phyloP scores from a whole-genome alignment of 257 asterid species.

The Oldenlandia corymbosa region DNA sequence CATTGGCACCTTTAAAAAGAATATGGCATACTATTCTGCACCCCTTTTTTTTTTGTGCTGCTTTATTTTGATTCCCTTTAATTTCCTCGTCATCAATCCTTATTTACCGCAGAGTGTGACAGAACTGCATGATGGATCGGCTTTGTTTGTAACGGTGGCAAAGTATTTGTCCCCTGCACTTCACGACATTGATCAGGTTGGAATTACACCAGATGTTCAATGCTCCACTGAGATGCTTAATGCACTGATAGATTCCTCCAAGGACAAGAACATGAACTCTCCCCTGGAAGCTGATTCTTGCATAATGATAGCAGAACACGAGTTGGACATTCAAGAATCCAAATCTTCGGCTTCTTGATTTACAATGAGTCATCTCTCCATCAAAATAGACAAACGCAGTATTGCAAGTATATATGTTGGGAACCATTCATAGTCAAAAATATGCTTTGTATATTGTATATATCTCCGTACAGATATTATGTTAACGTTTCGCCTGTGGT shows the following conservation, averaged over 20 bases:
- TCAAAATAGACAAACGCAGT: background rate
- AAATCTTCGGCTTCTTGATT: conserved; percentile 57
- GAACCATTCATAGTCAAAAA: background rate
- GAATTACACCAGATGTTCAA: conserved; percentile 76
- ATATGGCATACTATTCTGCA: background rate
- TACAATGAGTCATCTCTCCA: background rate
- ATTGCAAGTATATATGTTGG: conserved; percentile 1
- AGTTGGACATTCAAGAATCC: conserved; percentile 64
- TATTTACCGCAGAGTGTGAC: conserved; percentile 70
- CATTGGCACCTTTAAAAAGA: background rate
- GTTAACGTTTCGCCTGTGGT: background rate
- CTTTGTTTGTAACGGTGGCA: conserved; percentile 87
- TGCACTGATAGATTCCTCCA: conserved; percentile 36
- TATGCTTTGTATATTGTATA: background rate
- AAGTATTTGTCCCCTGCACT: conserved; percentile 85
- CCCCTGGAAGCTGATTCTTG: conserved; percentile 80
- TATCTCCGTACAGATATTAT: too few relatives aligned
- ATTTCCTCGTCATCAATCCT: background rate
- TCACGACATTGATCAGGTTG: conserved; percentile 90
- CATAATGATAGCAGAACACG: conserved; percentile 78
- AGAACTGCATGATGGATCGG: conserved; percentile 83
- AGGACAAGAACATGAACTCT: conserved; percentile 31
- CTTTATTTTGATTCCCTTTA: background rate
- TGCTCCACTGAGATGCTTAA: conserved; percentile 66
- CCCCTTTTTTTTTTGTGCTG: background rate